Percentiles rank a stretch among this genome's conserved stretches.
Evolutionary conservation across 2,329 filamentous ascomycete genomes (phyloP).

Genomic region (Ophiocordyceps sinensis): DNA sequence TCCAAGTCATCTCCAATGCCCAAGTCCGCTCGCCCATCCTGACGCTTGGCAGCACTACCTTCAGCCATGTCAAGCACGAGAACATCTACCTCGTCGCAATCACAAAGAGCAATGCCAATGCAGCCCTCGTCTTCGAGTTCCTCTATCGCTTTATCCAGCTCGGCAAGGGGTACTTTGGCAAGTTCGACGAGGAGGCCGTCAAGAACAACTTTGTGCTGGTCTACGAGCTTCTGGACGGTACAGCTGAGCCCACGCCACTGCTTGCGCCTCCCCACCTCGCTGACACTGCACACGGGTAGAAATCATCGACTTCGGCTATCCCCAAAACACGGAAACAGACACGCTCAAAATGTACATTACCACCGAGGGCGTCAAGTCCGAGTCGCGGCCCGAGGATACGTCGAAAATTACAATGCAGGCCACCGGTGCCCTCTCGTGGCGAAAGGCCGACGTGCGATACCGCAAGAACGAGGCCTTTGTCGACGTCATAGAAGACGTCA

Average conservation of each 20-base stretch:
- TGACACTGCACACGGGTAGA: slow-evolving; percentile 35
- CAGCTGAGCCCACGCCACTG: slow-evolving; percentile 7
- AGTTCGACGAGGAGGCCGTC: slow-evolving; percentile 97
- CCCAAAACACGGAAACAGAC: slow-evolving; percentile 96
- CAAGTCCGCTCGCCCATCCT: slow-evolving; percentile 96
- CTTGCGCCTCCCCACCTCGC: too few species aligned
- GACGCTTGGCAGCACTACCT: slow-evolving; percentile 92
- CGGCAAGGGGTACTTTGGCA: slow-evolving; percentile 93
- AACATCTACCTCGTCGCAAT: slow-evolving; percentile 97
- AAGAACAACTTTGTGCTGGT: slow-evolving; percentile 99
- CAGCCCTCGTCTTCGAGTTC: slow-evolving; percentile 94
- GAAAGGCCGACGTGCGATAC: slow-evolving; percentile 94
- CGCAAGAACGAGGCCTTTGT: slow-evolving; percentile 99
- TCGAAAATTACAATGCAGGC: slow-evolving; percentile 99
- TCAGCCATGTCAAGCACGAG: slow-evolving; percentile 98
- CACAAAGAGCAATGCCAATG: slow-evolving; percentile 98
- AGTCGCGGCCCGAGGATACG: slow-evolving; percentile 74
- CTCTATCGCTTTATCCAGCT: slow-evolving; percentile 82
- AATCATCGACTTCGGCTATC: slow-evolving; percentile 97
- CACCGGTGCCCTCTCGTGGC: slow-evolving; percentile 91
- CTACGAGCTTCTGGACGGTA: slow-evolving; percentile 90
- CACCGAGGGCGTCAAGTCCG: slow-evolving; percentile 94
- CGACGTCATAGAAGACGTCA: slow-evolving; percentile 98
- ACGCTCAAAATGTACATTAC: slow-evolving; percentile 99
- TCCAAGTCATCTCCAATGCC: slow-evolving; percentile 97